These are phyloP conservation scores for Barnettozyma pratensis DNA, from an alignment of 805 yeast genomes.

Conservation along the genomic window DNA sequence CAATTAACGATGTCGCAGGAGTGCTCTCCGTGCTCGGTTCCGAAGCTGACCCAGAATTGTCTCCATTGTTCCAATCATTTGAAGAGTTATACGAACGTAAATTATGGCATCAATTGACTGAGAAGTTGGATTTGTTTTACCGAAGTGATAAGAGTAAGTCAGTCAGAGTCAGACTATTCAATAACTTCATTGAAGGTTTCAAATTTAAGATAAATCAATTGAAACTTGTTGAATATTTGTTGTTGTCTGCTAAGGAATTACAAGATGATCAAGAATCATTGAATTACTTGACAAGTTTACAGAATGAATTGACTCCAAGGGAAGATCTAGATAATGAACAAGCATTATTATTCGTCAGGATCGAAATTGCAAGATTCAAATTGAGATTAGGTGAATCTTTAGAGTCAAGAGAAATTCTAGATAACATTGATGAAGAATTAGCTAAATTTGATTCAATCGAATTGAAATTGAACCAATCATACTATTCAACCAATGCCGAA, in stretches of 20 bases:
- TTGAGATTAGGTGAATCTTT: conserved; percentile 49
- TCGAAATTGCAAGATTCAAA: conserved; percentile 73
- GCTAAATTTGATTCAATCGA: conserved; percentile 54
- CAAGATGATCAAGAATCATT: conserved; percentile 43
- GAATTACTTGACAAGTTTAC: conserved; percentile 40
- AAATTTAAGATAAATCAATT: conserved; percentile 71
- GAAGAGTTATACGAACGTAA: conserved; percentile 86
- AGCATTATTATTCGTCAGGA: conserved; percentile 52
- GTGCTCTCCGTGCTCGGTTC: conserved; percentile 45
- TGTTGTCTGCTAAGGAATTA: conserved; percentile 44
- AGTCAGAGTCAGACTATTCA: conserved; percentile 62
- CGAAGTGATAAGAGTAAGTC: conserved; percentile 44
- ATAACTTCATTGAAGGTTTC: conserved; percentile 63
- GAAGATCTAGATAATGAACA: conserved; percentile 40
- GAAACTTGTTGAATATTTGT: conserved; percentile 69
- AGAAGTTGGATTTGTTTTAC: conserved; percentile 57
- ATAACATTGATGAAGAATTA: conserved; percentile 50
- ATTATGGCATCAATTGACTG: conserved; percentile 92
- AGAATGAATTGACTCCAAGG: conserved; percentile 38
- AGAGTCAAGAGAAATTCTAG: conserved; percentile 65
- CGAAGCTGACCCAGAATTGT: conserved; percentile 61
- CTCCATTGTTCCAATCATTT: conserved; percentile 56
- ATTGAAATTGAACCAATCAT: conserved; percentile 71
- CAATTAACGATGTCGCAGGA: conserved; percentile 21
- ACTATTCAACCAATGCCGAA: conserved; percentile 73